A percentile compares a stretch with the other conserved stretches of the same genome.
Conservation (phyloP, 257 asterid genomes). For the Echites panduratus region DNA sequence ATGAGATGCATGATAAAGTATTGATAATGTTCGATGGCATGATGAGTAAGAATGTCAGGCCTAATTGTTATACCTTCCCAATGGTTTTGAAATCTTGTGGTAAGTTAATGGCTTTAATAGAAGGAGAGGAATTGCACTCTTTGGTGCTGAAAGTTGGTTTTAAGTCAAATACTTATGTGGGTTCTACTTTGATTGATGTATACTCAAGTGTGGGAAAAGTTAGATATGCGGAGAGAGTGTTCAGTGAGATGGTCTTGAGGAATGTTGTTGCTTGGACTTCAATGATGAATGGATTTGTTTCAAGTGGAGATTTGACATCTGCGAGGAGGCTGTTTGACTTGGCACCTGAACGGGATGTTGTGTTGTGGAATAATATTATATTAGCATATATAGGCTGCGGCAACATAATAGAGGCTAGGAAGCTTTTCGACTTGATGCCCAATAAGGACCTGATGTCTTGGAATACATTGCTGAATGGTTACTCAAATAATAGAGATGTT, state of each 20-base stretch:
- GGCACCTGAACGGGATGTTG: conserved; percentile 72
- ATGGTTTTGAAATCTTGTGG: conserved; percentile 67
- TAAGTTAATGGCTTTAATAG: conserved; percentile 40
- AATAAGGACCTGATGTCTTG: conserved; percentile 66
- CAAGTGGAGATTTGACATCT: conserved; percentile 43
- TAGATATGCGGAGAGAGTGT: conserved; percentile 49
- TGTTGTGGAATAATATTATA: conserved; percentile 74
- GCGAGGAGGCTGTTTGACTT: conserved; percentile 70
- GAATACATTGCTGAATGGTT: conserved; percentile 79
- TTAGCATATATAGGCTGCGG: conserved; percentile 44
- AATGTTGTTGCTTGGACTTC: conserved; percentile 90
- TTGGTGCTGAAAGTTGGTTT: conserved; percentile 22
- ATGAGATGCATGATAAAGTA: conserved; percentile 34
- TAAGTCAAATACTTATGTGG: conserved; percentile 24
- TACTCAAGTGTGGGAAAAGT: conserved; percentile 39
- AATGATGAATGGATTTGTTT: conserved; percentile 59
- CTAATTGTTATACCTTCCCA: conserved; percentile 61
- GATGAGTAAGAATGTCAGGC: conserved; percentile 57
- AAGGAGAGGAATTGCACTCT: conserved; percentile 67
- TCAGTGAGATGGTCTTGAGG: conserved; percentile 60
- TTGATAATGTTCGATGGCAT: conserved; percentile 42
- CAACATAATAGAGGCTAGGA: conserved; percentile 61
- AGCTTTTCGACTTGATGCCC: conserved; percentile 67
- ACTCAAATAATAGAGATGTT: conserved; percentile 56
- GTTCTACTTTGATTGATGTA: conserved; percentile 70